Evolutionary conservation across 176 grass and related monocot genomes (phyloP).

Genomic region (Thalia dealbata): DNA sequence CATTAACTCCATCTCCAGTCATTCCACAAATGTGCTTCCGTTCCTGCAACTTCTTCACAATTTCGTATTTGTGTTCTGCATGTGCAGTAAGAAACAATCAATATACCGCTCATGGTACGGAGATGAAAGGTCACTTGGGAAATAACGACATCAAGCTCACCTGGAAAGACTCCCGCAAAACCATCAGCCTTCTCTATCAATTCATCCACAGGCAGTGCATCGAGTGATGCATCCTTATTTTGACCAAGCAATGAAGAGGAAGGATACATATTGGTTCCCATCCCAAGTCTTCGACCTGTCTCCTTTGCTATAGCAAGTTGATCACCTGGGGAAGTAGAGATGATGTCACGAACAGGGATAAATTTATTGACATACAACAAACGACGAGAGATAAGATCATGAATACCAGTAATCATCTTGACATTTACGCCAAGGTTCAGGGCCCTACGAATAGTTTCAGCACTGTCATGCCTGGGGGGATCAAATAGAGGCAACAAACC

Average conservation of each 20-base stretch:
- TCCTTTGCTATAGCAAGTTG: conserved; percentile 22
- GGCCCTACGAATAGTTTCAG: conserved; percentile 19
- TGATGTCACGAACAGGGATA: neutral
- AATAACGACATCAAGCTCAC: neutral
- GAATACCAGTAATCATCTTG: conserved; percentile 16
- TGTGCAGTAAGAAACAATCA: neutral
- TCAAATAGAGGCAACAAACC: conserved; percentile 16
- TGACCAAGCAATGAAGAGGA: conserved; percentile 20
- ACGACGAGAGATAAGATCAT: neutral
- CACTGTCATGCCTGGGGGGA: conserved; percentile 21
- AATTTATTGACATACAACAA: neutral
- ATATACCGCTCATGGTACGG: neutral
- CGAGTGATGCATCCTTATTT: conserved; percentile 13
- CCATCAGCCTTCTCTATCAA: conserved; percentile 20
- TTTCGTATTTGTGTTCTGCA: conserved; percentile 21
- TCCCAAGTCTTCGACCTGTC: conserved; percentile 23
- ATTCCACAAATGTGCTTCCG: conserved; percentile 24
- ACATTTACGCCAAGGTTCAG: conserved; percentile 23
- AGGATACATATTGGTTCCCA: conserved; percentile 24
- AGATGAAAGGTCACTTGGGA: neutral
- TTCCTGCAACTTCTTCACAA: conserved; percentile 20
- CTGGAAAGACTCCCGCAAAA: conserved; percentile 19
- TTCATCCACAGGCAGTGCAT: conserved; percentile 17
- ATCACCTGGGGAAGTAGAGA: conserved; percentile 1
- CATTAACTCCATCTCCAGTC: conserved; percentile 23